phyloP scores from a whole-genome alignment of 1,284 basidiomycete genomes.

The Pyrrhoderma noxium region DNA sequence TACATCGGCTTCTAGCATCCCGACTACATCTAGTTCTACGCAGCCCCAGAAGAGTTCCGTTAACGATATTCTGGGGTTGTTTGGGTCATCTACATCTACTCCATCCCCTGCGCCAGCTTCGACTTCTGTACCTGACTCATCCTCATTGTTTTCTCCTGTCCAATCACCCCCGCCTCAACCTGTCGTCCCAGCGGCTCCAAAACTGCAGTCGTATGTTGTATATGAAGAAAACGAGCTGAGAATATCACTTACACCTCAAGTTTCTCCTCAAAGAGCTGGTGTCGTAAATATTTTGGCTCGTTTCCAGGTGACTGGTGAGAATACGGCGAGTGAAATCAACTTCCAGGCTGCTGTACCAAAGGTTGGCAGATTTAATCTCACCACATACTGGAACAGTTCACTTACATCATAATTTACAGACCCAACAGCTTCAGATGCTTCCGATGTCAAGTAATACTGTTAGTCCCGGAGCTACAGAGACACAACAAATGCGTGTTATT shows the following conservation, averaged over 20 bases:
- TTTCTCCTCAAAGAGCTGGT: constrained; percentile 71
- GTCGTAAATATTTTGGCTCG: constrained; percentile 86
- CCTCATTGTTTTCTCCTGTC: constrained; percentile 9
- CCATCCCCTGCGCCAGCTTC: constrained; percentile 24
- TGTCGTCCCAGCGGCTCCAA: constrained; percentile 36
- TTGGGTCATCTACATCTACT: constrained; percentile 48
- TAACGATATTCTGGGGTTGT: constrained; percentile 89
- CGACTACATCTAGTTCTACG: constrained; percentile 31
- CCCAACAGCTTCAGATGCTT: constrained; percentile 96
- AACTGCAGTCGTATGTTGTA: constrained; percentile 71
- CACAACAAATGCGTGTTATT: constrained; percentile 91
- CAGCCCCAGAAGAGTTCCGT: constrained; percentile 55
- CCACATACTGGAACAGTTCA: constrained; percentile 10
- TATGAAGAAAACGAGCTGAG: constrained; percentile 89
- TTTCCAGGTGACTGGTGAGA: constrained; percentile 66
- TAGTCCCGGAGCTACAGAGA: constrained; percentile 74
- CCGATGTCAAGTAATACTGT: constrained; percentile 89
- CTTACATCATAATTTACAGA: constrained; percentile 39
- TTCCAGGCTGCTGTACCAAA: constrained; percentile 99
- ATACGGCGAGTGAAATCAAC: constrained; percentile 57
- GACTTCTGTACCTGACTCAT: constrained; percentile 21
- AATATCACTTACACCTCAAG: constrained; percentile 86
- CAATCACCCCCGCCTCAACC: constrained; percentile 24
- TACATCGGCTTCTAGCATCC: constrained; percentile 32
- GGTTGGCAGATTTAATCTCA: constrained; percentile 42